Conservation (phyloP, 495 filamentous ascomycete genomes). For the Penicillium bialowiezense region DNA sequence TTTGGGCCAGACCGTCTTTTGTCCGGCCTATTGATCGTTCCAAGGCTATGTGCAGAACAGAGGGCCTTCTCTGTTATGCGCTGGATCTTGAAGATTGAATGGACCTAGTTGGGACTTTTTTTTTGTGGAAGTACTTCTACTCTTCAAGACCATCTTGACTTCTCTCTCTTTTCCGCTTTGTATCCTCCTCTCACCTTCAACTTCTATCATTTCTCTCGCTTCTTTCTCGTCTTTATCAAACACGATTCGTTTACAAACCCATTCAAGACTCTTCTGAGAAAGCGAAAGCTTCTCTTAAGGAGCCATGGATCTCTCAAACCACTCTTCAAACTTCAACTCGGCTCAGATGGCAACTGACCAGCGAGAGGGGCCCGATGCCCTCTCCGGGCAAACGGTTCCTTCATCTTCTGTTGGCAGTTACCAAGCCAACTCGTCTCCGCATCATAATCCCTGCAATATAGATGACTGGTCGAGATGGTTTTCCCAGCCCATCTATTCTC, state of each 20-base stretch:
- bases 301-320: conserved; percentile 24
- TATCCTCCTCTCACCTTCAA: neutral
- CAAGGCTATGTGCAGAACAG: conserved; percentile 14
- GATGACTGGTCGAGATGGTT: conserved; percentile 26
- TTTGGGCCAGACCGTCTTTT: conserved; percentile 5
- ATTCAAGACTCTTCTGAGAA: too few relatives aligned
- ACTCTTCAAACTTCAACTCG: conserved; percentile 13
- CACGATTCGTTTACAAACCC: too few relatives aligned
- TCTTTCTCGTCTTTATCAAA: neutral
- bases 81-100: conserved; percentile 12
- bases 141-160: conserved; percentile 7
- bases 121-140: neutral
- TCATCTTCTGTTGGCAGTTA: conserved; percentile 13
- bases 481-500: conserved; percentile 17
- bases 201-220: neutral
- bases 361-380: conserved; percentile 16
- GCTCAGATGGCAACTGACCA: conserved; percentile 28
- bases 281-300: neutral
- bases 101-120: conserved; percentile 4
- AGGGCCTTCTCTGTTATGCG: conserved; percentile 14
- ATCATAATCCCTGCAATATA: conserved; percentile 14
- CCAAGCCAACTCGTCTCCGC: conserved; percentile 11
- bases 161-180: conserved; percentile 11
- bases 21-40: conserved; percentile 8
- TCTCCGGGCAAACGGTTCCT: conserved; percentile 20